Conservation (phyloP, 164 flowering plant species). For the Taxillus chinensis region DNA sequence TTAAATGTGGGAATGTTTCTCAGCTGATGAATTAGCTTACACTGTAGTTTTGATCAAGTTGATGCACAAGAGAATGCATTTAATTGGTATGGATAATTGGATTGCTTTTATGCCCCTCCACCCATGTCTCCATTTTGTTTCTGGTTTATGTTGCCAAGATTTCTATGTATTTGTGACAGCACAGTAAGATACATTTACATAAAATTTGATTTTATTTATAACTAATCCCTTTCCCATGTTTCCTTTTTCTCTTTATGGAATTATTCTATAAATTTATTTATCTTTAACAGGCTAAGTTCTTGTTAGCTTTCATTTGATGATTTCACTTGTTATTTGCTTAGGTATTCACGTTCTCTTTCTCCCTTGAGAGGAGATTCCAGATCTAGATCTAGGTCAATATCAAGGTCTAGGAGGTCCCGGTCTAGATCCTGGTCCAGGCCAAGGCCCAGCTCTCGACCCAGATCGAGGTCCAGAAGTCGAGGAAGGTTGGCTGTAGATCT, state of each 20-base stretch:
- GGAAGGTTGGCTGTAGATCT: neutral
- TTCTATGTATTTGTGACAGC: too few relatives aligned
- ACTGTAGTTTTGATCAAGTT: too few relatives aligned
- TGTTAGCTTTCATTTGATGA: too few relatives aligned
- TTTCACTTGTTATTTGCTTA: neutral
- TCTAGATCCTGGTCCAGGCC: slow-evolving; percentile 1
- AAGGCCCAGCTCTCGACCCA: neutral
- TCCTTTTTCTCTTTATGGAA: neutral
- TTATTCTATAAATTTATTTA: neutral
- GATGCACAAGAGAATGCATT: too few relatives aligned
- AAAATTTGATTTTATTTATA: too few relatives aligned
- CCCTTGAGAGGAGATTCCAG: neutral
- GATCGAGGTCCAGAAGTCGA: slow-evolving; percentile 1
- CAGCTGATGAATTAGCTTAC: too few relatives aligned
- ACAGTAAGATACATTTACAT: too few relatives aligned
- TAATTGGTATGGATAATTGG: too few relatives aligned
- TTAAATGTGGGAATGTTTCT: too few relatives aligned
- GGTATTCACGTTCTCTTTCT: neutral
- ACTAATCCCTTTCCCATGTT: neutral
- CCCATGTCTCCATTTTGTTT: too few relatives aligned
- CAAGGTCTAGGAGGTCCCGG: slow-evolving; percentile 1
- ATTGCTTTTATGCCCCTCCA: too few relatives aligned
- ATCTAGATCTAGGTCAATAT: neutral
- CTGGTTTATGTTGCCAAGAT: too few relatives aligned
- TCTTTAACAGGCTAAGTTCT: neutral